Conservation (phyloP, 78 protist genomes). For the Isochrysis galbana region DNA sequence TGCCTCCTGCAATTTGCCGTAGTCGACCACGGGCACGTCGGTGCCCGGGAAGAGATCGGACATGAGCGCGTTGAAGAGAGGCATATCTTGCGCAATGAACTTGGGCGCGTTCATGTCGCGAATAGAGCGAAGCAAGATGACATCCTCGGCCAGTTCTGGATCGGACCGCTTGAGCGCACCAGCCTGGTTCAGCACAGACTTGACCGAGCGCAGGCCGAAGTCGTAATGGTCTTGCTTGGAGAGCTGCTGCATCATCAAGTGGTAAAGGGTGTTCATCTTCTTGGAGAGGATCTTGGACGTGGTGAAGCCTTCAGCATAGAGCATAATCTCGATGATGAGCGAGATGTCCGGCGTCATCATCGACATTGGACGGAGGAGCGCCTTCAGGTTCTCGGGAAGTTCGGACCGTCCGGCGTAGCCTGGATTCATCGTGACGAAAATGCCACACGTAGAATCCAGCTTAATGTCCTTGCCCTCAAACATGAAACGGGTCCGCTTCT, state of each 20-base stretch:
- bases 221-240: constrained; percentile 62
- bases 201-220: constrained; percentile 78
- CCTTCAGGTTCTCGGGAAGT: constrained; percentile 84
- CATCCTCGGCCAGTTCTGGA: background rate
- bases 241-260: constrained; percentile 77
- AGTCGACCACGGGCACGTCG: background rate
- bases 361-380: constrained; percentile 80
- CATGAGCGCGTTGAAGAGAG: constrained; percentile 78
- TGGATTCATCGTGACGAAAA: constrained; percentile 89
- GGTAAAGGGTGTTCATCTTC: constrained; percentile 77
- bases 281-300: constrained; percentile 60
- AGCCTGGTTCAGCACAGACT: constrained; percentile 77
- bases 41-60: constrained; percentile 84
- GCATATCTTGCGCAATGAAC: constrained; percentile 83
- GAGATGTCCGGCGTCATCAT: constrained; percentile 88
- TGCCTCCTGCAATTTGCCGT: constrained; percentile 43
- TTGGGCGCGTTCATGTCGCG: constrained; percentile 89
- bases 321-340: constrained; percentile 81
- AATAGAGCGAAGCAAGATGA: constrained; percentile 74
- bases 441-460: constrained; percentile 68
- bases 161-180: constrained; percentile 58
- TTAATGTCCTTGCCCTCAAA: constrained; percentile 70
- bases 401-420: constrained; percentile 89
- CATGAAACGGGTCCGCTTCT: constrained; percentile 59
- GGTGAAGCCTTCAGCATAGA: constrained; percentile 79